Conservation (phyloP, 129 eudicot genomes). For the Flaveria brownii region DNA sequence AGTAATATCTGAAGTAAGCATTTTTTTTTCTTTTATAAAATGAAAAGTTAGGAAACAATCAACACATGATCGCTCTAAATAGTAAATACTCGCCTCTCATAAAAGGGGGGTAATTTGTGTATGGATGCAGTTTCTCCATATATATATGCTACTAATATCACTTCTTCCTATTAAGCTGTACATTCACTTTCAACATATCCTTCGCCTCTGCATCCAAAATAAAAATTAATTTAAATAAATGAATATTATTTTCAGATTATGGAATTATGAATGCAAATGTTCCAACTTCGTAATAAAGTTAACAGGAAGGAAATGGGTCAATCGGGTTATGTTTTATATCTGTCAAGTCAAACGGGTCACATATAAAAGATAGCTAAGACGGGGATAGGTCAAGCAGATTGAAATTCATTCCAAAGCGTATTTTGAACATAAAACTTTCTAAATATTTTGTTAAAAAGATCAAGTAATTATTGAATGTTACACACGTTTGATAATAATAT, state of each 20-base stretch:
- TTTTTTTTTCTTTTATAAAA: neutral
- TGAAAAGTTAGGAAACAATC: slow-evolving; percentile 12
- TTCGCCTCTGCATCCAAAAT: slow-evolving; percentile 29
- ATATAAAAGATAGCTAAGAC: too few species aligned
- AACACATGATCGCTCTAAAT: slow-evolving; percentile 22
- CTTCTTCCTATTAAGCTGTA: slow-evolving; percentile 38
- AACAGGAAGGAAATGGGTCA: neutral
- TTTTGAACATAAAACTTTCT: neutral
- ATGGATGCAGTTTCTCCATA: slow-evolving; percentile 33
- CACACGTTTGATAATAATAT: neutral
- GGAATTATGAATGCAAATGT: neutral
- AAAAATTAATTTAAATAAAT: neutral
- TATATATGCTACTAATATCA: slow-evolving; percentile 29
- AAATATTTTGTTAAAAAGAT: neutral
- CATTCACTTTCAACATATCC: slow-evolving; percentile 34
- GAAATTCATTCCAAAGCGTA: neutral
- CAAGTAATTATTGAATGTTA: neutral
- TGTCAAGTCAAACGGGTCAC: too few species aligned
- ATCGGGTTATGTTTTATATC: neutral
- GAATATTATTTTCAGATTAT: neutral
- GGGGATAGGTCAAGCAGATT: neutral
- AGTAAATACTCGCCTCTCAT: slow-evolving; percentile 30
- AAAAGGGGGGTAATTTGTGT: slow-evolving; percentile 27
- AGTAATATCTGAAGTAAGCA: neutral
- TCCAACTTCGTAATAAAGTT: neutral